Evolutionary conservation across 176 grass and related monocot species (phyloP).

Genomic region (Tuctoria greenei): DNA sequence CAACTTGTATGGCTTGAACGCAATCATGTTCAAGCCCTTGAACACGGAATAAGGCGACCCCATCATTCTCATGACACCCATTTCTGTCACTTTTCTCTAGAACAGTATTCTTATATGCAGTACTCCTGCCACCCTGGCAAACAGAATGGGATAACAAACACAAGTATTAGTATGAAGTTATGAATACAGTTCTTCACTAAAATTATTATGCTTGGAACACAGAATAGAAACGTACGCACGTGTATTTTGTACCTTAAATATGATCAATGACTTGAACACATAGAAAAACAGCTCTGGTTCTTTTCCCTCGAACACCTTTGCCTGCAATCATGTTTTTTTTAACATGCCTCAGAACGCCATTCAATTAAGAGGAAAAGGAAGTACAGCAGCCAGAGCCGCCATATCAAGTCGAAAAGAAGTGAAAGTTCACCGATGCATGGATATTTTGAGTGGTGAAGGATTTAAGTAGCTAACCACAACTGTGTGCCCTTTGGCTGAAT

Average conservation of each 20-base stretch:
- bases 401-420: constrained; percentile 1
- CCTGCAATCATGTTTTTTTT: constrained; percentile 42
- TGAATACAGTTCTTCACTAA: background rate
- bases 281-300: constrained; percentile 78
- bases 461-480: constrained; percentile 46
- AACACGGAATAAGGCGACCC: constrained; percentile 65
- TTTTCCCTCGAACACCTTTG: constrained; percentile 63
- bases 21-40: constrained; percentile 76
- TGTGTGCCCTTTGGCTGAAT: constrained; percentile 54
- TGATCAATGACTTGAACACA: constrained; percentile 69
- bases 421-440: background rate
- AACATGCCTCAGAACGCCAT: background rate
- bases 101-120: constrained; percentile 57
- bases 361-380: too few relatives aligned
- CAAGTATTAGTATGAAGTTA: constrained; percentile 23
- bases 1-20: constrained; percentile 77
- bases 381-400: background rate
- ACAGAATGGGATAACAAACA: constrained; percentile 16
- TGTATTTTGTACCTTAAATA: constrained; percentile 72
- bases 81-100: constrained; percentile 35
- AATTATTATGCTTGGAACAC: constrained; percentile 3
- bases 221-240: constrained; percentile 13
- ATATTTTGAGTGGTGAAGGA: constrained; percentile 3
- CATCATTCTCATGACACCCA: constrained; percentile 50
- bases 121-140: constrained; percentile 64